Conservation (phyloP, 2,329 filamentous ascomycete genomes). For the Alternaria hordeiaustralica region DNA sequence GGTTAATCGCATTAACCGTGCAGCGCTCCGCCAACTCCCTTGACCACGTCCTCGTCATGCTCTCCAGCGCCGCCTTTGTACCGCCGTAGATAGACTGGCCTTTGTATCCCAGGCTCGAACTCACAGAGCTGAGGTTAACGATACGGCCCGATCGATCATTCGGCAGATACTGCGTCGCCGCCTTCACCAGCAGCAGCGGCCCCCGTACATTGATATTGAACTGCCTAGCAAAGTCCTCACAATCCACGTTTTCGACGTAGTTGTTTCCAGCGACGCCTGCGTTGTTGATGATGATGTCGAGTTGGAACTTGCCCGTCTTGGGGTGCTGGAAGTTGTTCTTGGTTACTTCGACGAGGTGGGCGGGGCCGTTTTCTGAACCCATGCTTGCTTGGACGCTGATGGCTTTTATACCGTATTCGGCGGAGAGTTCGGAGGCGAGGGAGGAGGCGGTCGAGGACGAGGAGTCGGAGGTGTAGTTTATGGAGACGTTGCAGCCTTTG, state of each 20-base stretch:
- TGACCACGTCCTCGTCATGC: constrained; percentile 73
- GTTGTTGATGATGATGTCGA: constrained; percentile 90
- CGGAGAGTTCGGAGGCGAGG: constrained; percentile 63
- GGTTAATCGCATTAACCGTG: constrained; percentile 71
- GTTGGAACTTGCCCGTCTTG: constrained; percentile 64
- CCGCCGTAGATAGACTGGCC: constrained; percentile 69
- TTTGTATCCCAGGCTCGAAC: constrained; percentile 63
- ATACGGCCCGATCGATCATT: constrained; percentile 70
- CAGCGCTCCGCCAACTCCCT: constrained; percentile 66
- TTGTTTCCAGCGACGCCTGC: constrained; percentile 74
- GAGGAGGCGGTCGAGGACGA: constrained; percentile 60
- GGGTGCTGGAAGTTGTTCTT: constrained; percentile 65
- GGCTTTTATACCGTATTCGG: constrained; percentile 65
- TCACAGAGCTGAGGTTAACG: constrained; percentile 67
- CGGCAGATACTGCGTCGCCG: constrained; percentile 72
- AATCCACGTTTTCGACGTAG: constrained; percentile 65
- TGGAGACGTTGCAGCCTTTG: constrained; percentile 72
- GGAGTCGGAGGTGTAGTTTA: constrained; percentile 74
- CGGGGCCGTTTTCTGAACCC: constrained; percentile 65
- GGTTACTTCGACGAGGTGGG: constrained; percentile 64
- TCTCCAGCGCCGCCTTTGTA: constrained; percentile 70
- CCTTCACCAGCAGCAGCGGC: constrained; percentile 78
- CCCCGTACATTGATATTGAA: constrained; percentile 85
- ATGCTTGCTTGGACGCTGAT: constrained; percentile 75
- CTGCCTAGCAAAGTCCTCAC: constrained; percentile 71